Conservation (phyloP, 192 early-diverging fungal species). For the Anaeromyces robustus region DNA sequence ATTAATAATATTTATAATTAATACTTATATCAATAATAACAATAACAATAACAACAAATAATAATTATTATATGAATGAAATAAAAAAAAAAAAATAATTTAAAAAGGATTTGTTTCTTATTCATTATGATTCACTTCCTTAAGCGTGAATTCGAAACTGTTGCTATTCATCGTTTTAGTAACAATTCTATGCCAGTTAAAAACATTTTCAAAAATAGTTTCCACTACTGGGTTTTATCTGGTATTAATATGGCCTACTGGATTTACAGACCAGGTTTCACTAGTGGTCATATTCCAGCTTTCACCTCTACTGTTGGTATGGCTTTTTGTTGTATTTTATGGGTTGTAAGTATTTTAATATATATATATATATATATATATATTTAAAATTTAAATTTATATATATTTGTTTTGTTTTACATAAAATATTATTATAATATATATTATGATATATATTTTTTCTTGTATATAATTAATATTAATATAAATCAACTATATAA, state of each 20-base stretch:
- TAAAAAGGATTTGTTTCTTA: constrained; percentile 34
- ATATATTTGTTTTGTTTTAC: constrained; percentile 3
- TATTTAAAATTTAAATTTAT: neutral
- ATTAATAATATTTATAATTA: no score
- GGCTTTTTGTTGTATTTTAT: constrained; percentile 27
- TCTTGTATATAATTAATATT: no score
- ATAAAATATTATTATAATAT: neutral
- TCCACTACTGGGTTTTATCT: constrained; percentile 79
- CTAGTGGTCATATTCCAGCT: constrained; percentile 24
- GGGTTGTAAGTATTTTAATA: constrained; percentile 25
- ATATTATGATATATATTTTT: no score
- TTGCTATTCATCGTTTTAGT: constrained; percentile 81
- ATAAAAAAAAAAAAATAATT: neutral
- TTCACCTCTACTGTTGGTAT: constrained; percentile 23
- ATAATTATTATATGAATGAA: no score
- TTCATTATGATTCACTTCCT: constrained; percentile 71
- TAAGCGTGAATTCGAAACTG: constrained; percentile 84
- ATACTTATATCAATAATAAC: no score
- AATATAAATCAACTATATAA: no score
- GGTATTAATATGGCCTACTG: constrained; percentile 75
- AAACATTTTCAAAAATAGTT: constrained; percentile 91
- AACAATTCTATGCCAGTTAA: constrained; percentile 88
- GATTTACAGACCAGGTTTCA: constrained; percentile 67
- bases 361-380: neutral
- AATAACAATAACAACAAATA: no score